Evolutionary conservation across 2,329 filamentous ascomycete genomes (phyloP), one percentile per base, ranked within the genome.

Genomic region (Penicillium sumatraense): DNA sequence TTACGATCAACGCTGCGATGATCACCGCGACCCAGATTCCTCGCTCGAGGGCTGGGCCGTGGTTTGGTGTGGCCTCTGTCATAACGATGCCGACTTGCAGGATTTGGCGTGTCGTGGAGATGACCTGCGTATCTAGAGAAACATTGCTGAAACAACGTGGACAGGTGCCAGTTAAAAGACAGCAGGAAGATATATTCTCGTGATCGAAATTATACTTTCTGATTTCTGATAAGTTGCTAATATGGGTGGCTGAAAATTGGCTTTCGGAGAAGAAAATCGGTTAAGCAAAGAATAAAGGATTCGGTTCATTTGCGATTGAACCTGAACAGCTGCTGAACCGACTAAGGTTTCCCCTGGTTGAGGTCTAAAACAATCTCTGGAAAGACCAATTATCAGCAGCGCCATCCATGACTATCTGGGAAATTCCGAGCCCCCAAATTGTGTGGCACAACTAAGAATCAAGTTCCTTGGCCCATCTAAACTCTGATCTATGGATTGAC

Each of bases 21-120:
- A 51, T 60, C 24, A 66, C 57, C 7, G 63, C 68, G n/a, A 53
- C 66, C 68, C 68, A 71, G 29, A 71, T 56, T 16, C 67, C 68
- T 35, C 47, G 59, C 47, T 60, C 55, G 7, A 71, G 56, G 31
- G 60, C 52, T 10, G 63, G 58, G 13, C 68, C 68, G 14, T 50
- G 42, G 56, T 63, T 47, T 21, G 42, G n/a, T 10, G 35, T 41
- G 41, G 58, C 42, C 40, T 41, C 49, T 45, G 48, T 23, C 40
- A 54, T 56, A 26, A 14, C 27, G 44, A 55, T 42, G 33, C 26
- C 16, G 41, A 3, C n/a, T 18, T 5, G 42, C 26, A 33, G 27
- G 21, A 14, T 29, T 45, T n/a, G n/a, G n/a, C n/a, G n/a, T n/a
- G 20, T 14, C 5, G 13, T 56, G 40, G 27, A 26, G 41, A 53